Evolutionary conservation across 176 grass and related monocot genomes (phyloP).

Genomic region (Juncus effusus): DNA sequence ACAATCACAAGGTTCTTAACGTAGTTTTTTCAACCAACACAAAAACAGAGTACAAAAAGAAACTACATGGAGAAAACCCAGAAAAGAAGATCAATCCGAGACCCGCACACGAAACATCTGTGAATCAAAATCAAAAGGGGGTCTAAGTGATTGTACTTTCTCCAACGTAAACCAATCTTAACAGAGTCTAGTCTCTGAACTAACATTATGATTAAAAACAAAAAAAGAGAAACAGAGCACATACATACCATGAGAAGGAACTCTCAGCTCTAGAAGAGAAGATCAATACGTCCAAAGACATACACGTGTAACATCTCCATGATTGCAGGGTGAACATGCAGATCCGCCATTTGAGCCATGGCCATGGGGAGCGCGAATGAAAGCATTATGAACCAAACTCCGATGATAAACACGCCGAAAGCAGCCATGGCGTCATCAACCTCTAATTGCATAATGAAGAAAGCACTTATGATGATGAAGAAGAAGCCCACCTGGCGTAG

Average conservation of each 20-base stretch:
- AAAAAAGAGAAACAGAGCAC: background rate
- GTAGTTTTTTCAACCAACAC: too few relatives aligned
- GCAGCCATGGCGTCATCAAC: background rate
- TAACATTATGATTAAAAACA: background rate
- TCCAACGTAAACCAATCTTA: background rate
- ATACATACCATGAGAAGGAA: background rate
- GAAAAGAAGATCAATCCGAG: too few relatives aligned
- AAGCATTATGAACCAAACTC: background rate
- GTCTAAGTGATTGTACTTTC: background rate
- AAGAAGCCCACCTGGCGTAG: background rate
- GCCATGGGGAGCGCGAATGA: background rate
- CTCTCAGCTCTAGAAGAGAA: background rate
- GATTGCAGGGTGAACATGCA: background rate
- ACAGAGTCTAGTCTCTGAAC: background rate
- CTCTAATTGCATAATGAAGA: background rate
- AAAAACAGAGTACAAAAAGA: too few relatives aligned
- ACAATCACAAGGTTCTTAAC: too few relatives aligned
- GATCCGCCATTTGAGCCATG: background rate
- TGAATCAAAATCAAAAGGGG: background rate
- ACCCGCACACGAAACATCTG: background rate
- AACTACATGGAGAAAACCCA: too few relatives aligned
- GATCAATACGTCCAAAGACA: slow-evolving; percentile 14
- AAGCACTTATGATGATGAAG: background rate
- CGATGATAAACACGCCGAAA: background rate
- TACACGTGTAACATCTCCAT: background rate